Evolutionary conservation across 2,329 filamentous ascomycete species (phyloP).

Genomic region (Aspergillus phoenicis): DNA sequence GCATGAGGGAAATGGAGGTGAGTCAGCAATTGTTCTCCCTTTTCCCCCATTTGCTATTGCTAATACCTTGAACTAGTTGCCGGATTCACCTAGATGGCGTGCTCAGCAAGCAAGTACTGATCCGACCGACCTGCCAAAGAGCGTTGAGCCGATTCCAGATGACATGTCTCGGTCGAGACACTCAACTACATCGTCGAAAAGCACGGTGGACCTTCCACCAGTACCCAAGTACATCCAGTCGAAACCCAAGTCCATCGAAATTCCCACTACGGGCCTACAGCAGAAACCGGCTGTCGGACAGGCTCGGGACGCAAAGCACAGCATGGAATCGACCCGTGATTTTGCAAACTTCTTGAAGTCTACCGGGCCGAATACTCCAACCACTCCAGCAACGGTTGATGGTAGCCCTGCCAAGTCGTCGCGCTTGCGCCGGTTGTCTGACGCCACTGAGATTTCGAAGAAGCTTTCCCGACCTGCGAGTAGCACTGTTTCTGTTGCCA

Average conservation of each 20-base stretch:
- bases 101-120: slow-evolving; percentile 39
- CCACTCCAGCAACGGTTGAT: slow-evolving; percentile 14
- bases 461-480: slow-evolving; percentile 21
- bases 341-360: slow-evolving; percentile 88
- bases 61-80: slow-evolving; percentile 27
- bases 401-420: slow-evolving; percentile 16
- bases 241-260: slow-evolving; percentile 29
- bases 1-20: slow-evolving; percentile 75
- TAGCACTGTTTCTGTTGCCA: slow-evolving; percentile 16
- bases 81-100: slow-evolving; percentile 38
- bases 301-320: slow-evolving; percentile 73
- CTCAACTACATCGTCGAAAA: slow-evolving; percentile 27
- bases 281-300: slow-evolving; percentile 35
- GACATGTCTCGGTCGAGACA: slow-evolving; percentile 23
- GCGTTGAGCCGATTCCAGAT: slow-evolving; percentile 34
- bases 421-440: slow-evolving; percentile 19
- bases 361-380: slow-evolving; percentile 64
- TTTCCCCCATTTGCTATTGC: not conserved
- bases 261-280: slow-evolving; percentile 15
- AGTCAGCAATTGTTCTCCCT: slow-evolving; percentile 33
- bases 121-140: slow-evolving; percentile 43
- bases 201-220: slow-evolving; percentile 20
- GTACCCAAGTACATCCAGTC: slow-evolving; percentile 27
- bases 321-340: slow-evolving; percentile 72
- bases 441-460: slow-evolving; percentile 21